Evolutionary conservation across 2,329 filamentous ascomycete genomes (phyloP).

Genomic region (Fusarium veterinarium): DNA sequence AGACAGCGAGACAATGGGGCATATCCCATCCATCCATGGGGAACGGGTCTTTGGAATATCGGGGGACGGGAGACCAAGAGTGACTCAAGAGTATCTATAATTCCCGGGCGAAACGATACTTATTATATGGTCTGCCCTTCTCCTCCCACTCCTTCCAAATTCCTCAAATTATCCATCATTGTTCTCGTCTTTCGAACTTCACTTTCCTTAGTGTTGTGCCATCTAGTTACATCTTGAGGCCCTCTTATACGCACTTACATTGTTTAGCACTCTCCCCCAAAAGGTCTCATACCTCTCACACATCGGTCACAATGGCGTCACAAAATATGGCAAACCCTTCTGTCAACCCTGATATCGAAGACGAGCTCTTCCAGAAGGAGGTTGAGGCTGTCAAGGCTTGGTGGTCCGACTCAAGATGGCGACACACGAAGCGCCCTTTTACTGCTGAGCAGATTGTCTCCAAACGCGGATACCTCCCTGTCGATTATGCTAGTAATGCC

Average conservation of each 20-base stretch:
- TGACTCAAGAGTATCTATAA: conserved; percentile 25
- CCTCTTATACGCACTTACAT: conserved; percentile 21
- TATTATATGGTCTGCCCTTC: conserved; percentile 39
- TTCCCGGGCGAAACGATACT: conserved; percentile 41
- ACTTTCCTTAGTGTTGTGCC: conserved; percentile 7
- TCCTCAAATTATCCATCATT: conserved; percentile 5
- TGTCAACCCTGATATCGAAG: conserved; percentile 67
- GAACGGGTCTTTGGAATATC: conserved; percentile 23
- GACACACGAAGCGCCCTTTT: conserved; percentile 90
- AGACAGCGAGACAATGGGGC: conserved; percentile 22
- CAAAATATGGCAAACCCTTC: conserved; percentile 71
- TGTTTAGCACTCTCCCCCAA: background rate
- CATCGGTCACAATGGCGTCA: conserved; percentile 60
- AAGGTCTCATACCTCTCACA: background rate
- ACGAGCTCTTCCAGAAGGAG: conserved; percentile 80
- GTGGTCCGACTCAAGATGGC: conserved; percentile 94
- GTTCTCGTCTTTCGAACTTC: background rate
- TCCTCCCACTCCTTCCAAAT: background rate
- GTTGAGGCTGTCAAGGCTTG: conserved; percentile 90
- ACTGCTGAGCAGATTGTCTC: conserved; percentile 97
- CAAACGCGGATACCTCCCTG: conserved; percentile 90
- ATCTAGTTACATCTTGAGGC: background rate
- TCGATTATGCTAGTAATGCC: conserved; percentile 89
- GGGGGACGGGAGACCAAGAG: conserved; percentile 34
- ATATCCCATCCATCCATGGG: conserved; percentile 23